Percentiles rank a stretch among this genome's conserved stretches.
Conservation (phyloP, 2,329 filamentous ascomycete genomes). For the Beauveria bassiana region DNA sequence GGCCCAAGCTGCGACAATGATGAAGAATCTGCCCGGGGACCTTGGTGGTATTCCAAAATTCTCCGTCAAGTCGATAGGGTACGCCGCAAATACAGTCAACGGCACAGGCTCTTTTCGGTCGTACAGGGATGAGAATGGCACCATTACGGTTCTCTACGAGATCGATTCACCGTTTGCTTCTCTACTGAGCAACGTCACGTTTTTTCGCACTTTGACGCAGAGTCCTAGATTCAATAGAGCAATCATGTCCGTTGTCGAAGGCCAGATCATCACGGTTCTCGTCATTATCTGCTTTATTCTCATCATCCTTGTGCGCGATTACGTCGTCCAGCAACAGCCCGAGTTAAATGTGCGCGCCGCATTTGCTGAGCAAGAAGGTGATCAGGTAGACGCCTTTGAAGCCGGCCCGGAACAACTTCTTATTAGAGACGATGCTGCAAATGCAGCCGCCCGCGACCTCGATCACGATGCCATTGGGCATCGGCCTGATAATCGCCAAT, state of each 20-base stretch:
- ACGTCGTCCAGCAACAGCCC: conserved; percentile 96
- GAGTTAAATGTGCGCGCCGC: conserved; percentile 74
- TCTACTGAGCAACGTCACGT: conserved; percentile 48
- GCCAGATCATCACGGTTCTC: conserved; percentile 84
- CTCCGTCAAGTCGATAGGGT: background rate
- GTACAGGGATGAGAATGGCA: conserved; percentile 7
- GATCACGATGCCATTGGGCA: background rate
- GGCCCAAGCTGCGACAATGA: conserved; percentile 6
- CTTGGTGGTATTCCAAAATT: background rate
- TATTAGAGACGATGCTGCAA: background rate
- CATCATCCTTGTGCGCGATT: conserved; percentile 94
- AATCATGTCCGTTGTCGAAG: conserved; percentile 78
- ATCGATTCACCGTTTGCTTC: conserved; percentile 21
- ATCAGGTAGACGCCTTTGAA: conserved; percentile 18
- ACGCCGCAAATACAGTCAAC: background rate
- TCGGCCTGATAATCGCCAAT: background rate
- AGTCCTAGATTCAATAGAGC: conserved; percentile 68
- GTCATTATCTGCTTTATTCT: conserved; percentile 93
- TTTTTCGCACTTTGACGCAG: conserved; percentile 56
- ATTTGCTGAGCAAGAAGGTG: conserved; percentile 37
- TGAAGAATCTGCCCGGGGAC: background rate
- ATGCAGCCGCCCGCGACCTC: background rate
- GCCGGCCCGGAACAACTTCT: background rate
- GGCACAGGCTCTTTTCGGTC: background rate
- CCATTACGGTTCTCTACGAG: conserved; percentile 1